Evolutionary conservation across 2,329 filamentous ascomycete genomes (phyloP).

Genomic region (Ophidiomyces ophidiicola): DNA sequence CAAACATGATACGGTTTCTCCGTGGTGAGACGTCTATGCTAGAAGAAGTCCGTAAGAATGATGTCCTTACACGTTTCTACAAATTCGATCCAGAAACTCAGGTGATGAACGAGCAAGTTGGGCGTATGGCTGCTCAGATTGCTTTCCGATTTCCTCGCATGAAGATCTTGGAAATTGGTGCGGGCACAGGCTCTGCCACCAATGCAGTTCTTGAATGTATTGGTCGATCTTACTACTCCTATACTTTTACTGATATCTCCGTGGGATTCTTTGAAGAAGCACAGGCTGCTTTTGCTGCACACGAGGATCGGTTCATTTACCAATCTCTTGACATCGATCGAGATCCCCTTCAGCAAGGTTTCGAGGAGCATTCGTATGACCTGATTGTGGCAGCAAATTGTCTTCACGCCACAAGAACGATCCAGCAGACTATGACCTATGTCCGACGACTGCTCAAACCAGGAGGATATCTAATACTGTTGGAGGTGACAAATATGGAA

Average conservation of each 20-base stretch:
- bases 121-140: constrained; percentile 1
- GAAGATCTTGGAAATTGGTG: constrained; percentile 12
- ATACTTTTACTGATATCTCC: constrained; percentile 18
- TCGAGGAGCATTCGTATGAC: constrained; percentile 23
- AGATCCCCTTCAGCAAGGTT: constrained; percentile 13
- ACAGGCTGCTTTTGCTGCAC: constrained; percentile 5
- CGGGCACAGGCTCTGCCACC: constrained; percentile 8
- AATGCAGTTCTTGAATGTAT: neutral
- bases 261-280: constrained; percentile 15
- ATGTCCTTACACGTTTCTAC: constrained; percentile 1
- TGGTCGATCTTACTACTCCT: constrained; percentile 4
- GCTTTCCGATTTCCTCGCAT: constrained; percentile 6
- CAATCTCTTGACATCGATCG: constrained; percentile 15
- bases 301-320: constrained; percentile 9
- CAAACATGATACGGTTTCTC: constrained; percentile 1
- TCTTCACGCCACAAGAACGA: constrained; percentile 27
- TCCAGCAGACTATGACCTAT: constrained; percentile 23
- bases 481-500: constrained; percentile 27
- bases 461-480: constrained; percentile 36
- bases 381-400: constrained; percentile 32
- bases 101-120: neutral
- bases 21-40: constrained; percentile 1
- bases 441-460: constrained; percentile 32
- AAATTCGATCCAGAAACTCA: neutral
- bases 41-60: neutral